Percentiles rank a stretch among this genome's conserved stretches.
phyloP scores from a whole-genome alignment of 108 stramenopile genomes.

The Discostella stelligeroides region DNA sequence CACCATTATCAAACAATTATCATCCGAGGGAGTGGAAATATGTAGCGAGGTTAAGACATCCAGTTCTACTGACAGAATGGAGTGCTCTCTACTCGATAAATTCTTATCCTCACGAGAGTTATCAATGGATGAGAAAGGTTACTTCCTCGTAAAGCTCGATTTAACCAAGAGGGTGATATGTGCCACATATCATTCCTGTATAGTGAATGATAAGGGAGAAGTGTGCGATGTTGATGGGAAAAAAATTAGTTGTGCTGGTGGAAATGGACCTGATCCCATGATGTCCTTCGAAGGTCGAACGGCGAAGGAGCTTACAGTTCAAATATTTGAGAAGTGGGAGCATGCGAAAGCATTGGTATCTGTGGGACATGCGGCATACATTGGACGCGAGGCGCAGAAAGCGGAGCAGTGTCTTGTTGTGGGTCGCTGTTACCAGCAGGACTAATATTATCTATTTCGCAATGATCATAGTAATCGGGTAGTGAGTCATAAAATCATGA shows the following conservation, averaged over 20 bases:
- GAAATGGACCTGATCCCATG: slow-evolving; percentile 50
- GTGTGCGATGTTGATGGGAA: slow-evolving; percentile 59
- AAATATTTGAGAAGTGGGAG: slow-evolving; percentile 58
- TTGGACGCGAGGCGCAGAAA: slow-evolving; percentile 62
- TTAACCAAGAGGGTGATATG: slow-evolving; percentile 28
- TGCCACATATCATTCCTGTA: slow-evolving; percentile 56
- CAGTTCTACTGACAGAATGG: not conserved
- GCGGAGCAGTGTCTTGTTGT: slow-evolving; percentile 52
- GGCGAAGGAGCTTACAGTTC: slow-evolving; percentile 57
- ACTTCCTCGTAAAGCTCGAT: slow-evolving; percentile 53
- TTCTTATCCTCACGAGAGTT: slow-evolving; percentile 46
- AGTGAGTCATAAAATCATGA: no score
- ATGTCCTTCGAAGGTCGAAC: slow-evolving; percentile 50
- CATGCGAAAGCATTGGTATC: slow-evolving; percentile 34
- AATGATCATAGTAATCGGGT: no score
- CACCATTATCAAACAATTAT: slow-evolving; percentile 37
- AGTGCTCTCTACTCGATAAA: slow-evolving; percentile 31
- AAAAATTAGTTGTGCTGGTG: slow-evolving; percentile 43
- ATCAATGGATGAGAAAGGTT: slow-evolving; percentile 58
- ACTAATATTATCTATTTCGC: no score
- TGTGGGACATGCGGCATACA: slow-evolving; percentile 58
- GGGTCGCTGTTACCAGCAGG: slow-evolving; percentile 51
- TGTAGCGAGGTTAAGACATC: not conserved
- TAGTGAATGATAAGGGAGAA: slow-evolving; percentile 62
- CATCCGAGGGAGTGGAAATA: slow-evolving; percentile 1